Percentiles rank a stretch among this genome's conserved stretches.
phyloP scores from a whole-genome alignment of 768 basidiomycete species.

The Lactifluus subvellereus region DNA sequence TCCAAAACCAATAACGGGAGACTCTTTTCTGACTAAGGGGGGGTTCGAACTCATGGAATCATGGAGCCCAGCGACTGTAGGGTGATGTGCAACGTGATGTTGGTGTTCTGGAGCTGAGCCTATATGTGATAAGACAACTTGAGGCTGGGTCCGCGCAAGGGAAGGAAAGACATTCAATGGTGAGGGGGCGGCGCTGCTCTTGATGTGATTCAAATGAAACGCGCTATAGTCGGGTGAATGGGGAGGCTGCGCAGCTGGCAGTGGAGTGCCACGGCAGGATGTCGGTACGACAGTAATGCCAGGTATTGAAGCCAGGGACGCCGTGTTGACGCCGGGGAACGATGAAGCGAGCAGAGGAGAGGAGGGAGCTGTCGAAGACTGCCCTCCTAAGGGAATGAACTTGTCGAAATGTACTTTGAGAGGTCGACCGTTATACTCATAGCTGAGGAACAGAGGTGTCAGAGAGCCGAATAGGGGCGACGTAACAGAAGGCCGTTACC shows the following conservation, averaged over 20 bases:
- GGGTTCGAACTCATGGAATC: neutral
- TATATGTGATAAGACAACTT: neutral
- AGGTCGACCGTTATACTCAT: constrained; percentile 79
- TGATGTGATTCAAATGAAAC: constrained; percentile 1
- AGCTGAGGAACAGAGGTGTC: constrained; percentile 40
- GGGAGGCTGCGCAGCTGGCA: neutral
- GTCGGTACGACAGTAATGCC: constrained; percentile 6
- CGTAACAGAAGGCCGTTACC: constrained; percentile 45
- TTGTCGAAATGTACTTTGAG: constrained; percentile 93
- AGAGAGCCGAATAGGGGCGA: neutral
- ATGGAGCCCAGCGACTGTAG: neutral
- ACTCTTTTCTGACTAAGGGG: neutral
- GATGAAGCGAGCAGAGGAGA: constrained; percentile 12
- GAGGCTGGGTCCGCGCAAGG: constrained; percentile 12
- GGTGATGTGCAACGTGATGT: constrained; percentile 1
- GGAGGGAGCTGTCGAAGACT: constrained; percentile 20
- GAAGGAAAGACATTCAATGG: constrained; percentile 8
- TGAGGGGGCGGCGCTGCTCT: neutral
- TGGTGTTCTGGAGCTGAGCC: constrained; percentile 4
- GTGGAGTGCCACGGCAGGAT: constrained; percentile 9
- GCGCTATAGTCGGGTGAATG: constrained; percentile 10
- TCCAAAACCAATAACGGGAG: neutral
- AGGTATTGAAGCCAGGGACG: constrained; percentile 7
- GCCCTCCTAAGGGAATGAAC: constrained; percentile 42
- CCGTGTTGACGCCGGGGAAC: constrained; percentile 1